Evolutionary conservation across 306 rosid species (phyloP), one percentile per base, ranked within the genome.

Genomic region (Acacia melanoxylon): DNA sequence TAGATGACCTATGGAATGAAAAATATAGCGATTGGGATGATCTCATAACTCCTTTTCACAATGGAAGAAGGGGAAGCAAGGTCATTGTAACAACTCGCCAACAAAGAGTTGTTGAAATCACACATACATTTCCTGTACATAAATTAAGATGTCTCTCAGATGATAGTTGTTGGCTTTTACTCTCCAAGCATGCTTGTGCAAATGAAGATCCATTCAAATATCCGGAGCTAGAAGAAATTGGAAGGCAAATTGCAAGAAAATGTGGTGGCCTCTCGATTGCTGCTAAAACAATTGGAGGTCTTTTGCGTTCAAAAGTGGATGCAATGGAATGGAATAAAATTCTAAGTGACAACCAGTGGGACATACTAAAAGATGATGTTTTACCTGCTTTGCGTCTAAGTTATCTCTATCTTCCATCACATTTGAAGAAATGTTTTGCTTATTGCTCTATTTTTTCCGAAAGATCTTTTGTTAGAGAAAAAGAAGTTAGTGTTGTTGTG

Each of bases 251-350:
- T 58, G 81, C 83, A 35, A 77, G 33, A 10, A 87, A 74, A 82
- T 87, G 92, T 24, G 82, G 58, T 17, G 92, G 92, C 10, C 70
- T 89, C 70, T 90, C 92, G 12, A 2, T 85, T 69, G 92, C 86
- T 20, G 87, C 76, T 19, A 85, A 87, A 80, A 78, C 86, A 44
- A 42, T 89, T 5, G 92, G 89, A 40, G 80, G 83, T 27, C 33
- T 85, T 33, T 44, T 89, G 78, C 77, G 78, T 46, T 83, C 86
- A 33, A 85, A 78, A 54, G 49, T 15, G 4, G 87, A 83, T 49
- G 83, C 72, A 76, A 68, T 75, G 16, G 85, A 81, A 27, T 89
- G 92, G 92, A 78, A 58, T 17, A 61, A 63, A 56, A 68, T 89
- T 45, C 2, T 83, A 25, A 70, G 54, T 7, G 83, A 74, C 58